Conservation (phyloP, 2,329 filamentous ascomycete genomes). For the Graphilbum sp. region DNA sequence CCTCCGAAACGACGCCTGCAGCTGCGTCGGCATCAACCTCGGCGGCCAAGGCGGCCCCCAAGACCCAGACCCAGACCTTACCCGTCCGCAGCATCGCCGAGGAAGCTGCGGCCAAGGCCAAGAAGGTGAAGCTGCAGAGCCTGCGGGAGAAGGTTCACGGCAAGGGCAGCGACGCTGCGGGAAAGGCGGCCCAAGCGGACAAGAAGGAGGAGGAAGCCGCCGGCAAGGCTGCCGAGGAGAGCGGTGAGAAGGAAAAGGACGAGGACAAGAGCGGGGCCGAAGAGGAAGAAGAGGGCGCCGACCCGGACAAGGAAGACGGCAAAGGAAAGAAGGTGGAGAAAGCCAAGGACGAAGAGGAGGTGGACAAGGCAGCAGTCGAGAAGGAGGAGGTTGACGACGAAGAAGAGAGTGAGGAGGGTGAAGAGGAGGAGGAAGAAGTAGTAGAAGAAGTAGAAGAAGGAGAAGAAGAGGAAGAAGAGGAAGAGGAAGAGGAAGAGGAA, state of each 20-base stretch:
- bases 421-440: conserved; percentile 1
- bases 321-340: neutral
- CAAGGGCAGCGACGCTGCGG: conserved; percentile 16
- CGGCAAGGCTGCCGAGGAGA: conserved; percentile 1
- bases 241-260: conserved; percentile 7
- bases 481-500: conserved; percentile 1
- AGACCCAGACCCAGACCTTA: conserved; percentile 13
- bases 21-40: too few species aligned
- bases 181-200: neutral
- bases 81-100: conserved; percentile 41
- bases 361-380: neutral
- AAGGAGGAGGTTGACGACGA: neutral
- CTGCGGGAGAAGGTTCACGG: conserved; percentile 39
- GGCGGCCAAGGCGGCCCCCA: conserved; percentile 1
- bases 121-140: conserved; percentile 37
- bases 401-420: neutral
- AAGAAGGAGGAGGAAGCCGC: neutral
- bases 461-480: neutral
- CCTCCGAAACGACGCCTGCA: too few species aligned
- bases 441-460: neutral
- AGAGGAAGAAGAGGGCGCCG: neutral
- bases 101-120: conserved; percentile 49
- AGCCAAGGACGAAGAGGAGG: neutral
- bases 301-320: neutral
- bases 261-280: conserved; percentile 1